Evolutionary conservation across 1,284 basidiomycete genomes (phyloP).

Genomic region (Irpex lacteus): DNA sequence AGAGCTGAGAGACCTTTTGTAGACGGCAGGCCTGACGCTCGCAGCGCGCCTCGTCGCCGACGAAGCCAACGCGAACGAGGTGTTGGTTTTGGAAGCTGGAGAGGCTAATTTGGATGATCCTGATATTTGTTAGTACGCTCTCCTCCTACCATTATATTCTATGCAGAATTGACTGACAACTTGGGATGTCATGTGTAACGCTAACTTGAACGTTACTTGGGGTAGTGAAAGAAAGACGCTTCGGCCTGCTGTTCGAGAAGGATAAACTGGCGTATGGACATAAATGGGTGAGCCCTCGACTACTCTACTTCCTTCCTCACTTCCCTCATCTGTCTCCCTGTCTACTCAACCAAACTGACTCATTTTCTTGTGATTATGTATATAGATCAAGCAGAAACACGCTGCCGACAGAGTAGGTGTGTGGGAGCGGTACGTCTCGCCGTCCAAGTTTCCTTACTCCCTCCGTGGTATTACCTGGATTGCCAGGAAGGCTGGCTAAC

Average conservation of each 20-base stretch:
- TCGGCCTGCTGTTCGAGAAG: conserved; percentile 27
- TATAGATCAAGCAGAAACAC: conserved; percentile 14
- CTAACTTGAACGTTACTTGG: too few species aligned
- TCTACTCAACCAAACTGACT: not conserved
- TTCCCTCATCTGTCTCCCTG: not conserved
- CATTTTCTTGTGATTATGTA: not conserved
- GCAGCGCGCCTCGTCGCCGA: conserved; percentile 20
- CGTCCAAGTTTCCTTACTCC: too few species aligned
- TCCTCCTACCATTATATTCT: not conserved
- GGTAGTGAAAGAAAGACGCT: conserved; percentile 11
- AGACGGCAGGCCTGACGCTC: conserved; percentile 24
- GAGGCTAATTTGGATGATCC: conserved; percentile 30
- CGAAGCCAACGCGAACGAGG: conserved; percentile 27
- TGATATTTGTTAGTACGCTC: conserved; percentile 22
- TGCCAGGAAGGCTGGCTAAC: too few species aligned
- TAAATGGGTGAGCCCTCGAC: conserved; percentile 20
- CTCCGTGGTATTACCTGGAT: not conserved
- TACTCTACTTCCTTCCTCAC: too few species aligned
- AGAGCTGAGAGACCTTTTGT: not conserved
- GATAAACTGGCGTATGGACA: conserved; percentile 26
- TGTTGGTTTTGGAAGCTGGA: conserved; percentile 42
- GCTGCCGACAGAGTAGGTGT: conserved; percentile 3
- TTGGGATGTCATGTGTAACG: too few species aligned
- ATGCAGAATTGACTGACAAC: not conserved
- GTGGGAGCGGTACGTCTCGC: conserved; percentile 11